These are phyloP conservation scores for Penicillium digitatum DNA, from an alignment of 2,329 filamentous ascomycete species.

Conservation along the genomic window DNA sequence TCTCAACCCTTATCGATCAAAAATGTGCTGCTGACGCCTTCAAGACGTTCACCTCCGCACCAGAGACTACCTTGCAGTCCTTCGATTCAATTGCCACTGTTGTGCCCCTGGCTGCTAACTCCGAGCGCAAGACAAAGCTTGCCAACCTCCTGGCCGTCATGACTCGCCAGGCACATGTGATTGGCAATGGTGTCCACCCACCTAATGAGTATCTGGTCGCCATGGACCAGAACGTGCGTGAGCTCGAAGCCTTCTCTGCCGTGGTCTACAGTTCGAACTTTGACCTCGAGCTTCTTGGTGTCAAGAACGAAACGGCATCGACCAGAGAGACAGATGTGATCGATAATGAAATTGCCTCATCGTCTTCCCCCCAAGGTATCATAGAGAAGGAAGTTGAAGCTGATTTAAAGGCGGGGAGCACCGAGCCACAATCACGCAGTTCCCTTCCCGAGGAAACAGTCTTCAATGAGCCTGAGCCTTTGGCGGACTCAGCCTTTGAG, in stretches of 20 bases:
- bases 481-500: conserved; percentile 32
- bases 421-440: background rate
- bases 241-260: conserved; percentile 48
- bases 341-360: conserved; percentile 6
- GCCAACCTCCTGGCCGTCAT: conserved; percentile 87
- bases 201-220: conserved; percentile 45
- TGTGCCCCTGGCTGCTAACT: conserved; percentile 28
- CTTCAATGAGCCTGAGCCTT: background rate
- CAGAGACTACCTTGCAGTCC: conserved; percentile 44
- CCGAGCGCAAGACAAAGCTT: conserved; percentile 62
- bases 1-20: conserved; percentile 75
- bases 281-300: conserved; percentile 33
- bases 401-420: conserved; percentile 3
- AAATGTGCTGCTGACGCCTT: conserved; percentile 78
- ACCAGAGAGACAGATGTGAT: background rate
- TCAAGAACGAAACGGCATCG: conserved; percentile 15
- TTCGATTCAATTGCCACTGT: conserved; percentile 44
- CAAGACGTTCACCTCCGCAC: conserved; percentile 47
- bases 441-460: background rate
- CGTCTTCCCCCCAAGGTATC: conserved; percentile 21
- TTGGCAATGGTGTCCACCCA: conserved; percentile 64
- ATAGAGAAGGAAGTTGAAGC: conserved; percentile 19
- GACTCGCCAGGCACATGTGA: conserved; percentile 82
- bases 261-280: conserved; percentile 50
- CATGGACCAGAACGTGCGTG: conserved; percentile 47